Base-by-base conservation (phyloP, 1,139 yeast genomes). In the Diutina scorzettiae region DNA sequence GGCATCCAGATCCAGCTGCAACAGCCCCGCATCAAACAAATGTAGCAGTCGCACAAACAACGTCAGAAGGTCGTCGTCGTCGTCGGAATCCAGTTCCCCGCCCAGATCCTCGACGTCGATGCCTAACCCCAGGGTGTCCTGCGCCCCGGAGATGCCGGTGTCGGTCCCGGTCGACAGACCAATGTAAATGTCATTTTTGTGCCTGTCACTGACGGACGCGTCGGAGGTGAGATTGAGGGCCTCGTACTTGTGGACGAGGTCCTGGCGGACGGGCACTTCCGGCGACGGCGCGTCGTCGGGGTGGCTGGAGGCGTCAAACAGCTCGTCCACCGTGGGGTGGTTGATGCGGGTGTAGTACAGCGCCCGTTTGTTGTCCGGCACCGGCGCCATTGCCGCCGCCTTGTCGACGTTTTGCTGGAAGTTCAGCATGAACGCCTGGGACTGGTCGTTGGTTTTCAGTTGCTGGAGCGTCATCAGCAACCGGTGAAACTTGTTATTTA, bases 31-130 rank as follows among this genome's bases (percentile, higher is more conserved):
- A 53, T 84, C 87, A 56, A 89, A 89, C 2, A 87, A 68, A 56
- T 86, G 95, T 16, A 83, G 64, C 0, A 96, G 91, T 47, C 74
- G 59, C 20, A 75, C 72, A 52, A 75, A 76, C 23, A 70, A 53
- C 3, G 67, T 60, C 0, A 73, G 66, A 45, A 68, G 59, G 16
- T 37, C 40, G 17, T 37, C 31, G 5, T 37, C 40, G 16, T 27
- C 40, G 8, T 25, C 31, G 30, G 11, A 29, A 11, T 21, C 19
- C 40, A 36, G 40, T 16, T 24, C 21, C 23, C 6, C 17, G 19
- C 11, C 12, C 11, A 17, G 12, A 5, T 16, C 19, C 14, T 25
- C 29, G 12, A 36, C 30, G 4, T 14, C 18, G 24, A 24, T 24
- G 4, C 29, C 29, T 7, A 24, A 18, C 14, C 31, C 40, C 16